These are phyloP conservation scores for Hsuehochloa calcarea DNA, from an alignment of 176 grass and related monocot genomes.

Conservation along the genomic window DNA sequence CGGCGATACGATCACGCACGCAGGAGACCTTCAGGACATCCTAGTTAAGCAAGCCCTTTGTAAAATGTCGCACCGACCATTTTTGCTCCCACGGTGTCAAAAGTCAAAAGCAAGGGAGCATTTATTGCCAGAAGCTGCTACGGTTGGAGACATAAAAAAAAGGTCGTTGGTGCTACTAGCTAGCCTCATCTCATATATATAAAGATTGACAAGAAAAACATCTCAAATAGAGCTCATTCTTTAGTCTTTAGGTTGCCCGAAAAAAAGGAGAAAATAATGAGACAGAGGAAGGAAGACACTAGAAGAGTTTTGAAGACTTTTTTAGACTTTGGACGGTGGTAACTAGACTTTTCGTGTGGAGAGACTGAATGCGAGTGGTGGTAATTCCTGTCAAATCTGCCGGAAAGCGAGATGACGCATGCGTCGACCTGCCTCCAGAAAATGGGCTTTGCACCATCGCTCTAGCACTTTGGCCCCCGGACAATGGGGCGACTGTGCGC, in stretches of 20 bases:
- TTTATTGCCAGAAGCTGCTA: not conserved
- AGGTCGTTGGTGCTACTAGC: not conserved
- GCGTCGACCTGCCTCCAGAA: not conserved
- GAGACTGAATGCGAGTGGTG: too few species aligned
- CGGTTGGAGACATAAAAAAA: not conserved
- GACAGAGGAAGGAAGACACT: not conserved
- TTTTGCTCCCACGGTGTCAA: not conserved
- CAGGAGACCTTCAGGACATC: not conserved
- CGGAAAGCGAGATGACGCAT: not conserved
- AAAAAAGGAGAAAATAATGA: not conserved
- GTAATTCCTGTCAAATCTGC: not conserved
- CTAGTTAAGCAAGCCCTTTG: not conserved
- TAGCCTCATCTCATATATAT: not conserved
- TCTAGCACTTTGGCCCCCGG: not conserved
- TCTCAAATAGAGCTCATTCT: not conserved
- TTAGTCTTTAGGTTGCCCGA: not conserved
- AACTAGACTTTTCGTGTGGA: not conserved
- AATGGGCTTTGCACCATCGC: not conserved
- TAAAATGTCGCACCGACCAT: slow-evolving; percentile 14
- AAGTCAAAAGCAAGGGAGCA: not conserved
- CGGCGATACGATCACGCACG: not conserved
- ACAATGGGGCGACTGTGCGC: not conserved
- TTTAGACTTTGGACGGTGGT: not conserved
- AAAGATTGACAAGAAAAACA: not conserved
- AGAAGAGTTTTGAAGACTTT: not conserved